A percentile compares a stretch with the other conserved stretches of the same genome.
Evolutionary conservation across 2,329 filamentous ascomycete genomes (phyloP).

Genomic region (Alternaria arbusti): DNA sequence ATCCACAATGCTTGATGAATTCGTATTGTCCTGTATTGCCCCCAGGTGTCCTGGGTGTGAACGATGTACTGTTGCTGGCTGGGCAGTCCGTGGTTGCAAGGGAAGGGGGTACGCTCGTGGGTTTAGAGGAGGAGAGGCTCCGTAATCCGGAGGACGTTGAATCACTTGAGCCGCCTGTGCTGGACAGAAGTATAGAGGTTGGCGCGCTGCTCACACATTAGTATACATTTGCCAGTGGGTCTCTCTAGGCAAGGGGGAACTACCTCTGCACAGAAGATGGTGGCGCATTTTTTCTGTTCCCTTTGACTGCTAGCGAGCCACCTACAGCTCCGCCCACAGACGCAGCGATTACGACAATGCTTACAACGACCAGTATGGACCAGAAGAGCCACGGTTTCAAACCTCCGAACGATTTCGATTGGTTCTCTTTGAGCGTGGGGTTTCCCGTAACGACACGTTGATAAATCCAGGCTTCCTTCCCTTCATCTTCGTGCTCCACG

Average conservation of each 20-base stretch:
- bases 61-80: not conserved
- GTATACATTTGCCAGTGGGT: not conserved
- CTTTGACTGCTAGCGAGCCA: not conserved
- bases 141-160: not conserved
- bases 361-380: not conserved
- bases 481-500: not conserved
- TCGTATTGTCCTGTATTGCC: not conserved
- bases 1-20: not conserved
- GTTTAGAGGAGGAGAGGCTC: not conserved
- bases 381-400: not conserved
- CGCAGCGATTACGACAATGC: not conserved
- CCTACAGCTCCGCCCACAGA: constrained; percentile 1
- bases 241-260: not conserved
- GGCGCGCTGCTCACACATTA: not conserved
- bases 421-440: not conserved
- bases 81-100: constrained; percentile 1
- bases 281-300: not conserved
- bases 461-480: not conserved
- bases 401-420: constrained; percentile 15
- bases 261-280: not conserved
- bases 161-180: not conserved
- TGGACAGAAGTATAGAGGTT: not conserved
- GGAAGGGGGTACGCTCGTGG: not conserved
- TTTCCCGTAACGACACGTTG: not conserved
- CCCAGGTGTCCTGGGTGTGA: not conserved